Base-by-base conservation (phyloP, 805 yeast species). In the Candida berthetii region DNA sequence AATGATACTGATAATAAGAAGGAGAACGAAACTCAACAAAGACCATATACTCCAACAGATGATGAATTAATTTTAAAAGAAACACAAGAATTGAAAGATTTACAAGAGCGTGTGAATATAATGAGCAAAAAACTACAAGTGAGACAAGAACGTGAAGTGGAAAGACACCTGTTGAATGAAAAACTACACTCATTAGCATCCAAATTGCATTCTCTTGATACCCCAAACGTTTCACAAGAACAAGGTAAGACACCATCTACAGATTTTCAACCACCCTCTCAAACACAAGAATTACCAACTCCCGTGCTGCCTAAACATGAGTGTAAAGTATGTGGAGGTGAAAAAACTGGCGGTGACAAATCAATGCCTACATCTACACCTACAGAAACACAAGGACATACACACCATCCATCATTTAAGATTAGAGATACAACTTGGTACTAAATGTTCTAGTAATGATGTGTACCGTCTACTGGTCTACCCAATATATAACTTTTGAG, bases 61-160 rank as follows among this genome's bases (percentile, higher is more conserved):
- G 60, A 56, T 38, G 68, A 63, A 31, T 58, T 63, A 35, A 48
- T 64, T 38, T 42, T 58, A 17, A 53, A 50, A 39, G 69, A 65
- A 38, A 61, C 64, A 17, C 46, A 49, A 18, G 70, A 65, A 39
- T 49, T 66, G 22, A 55, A 55, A 36, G 52, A 52, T 24, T 45
- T 66, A 31, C 62, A 65, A 38, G 53, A 52, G 8, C 61, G 62
- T 39, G 60, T 66, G n/a, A 54, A 52, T 20, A 47, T 54, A 3
- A 49, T 62, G 24, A 59, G 57, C 31, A 45, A 57, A n/a, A 60
- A 56, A 37, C 49, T 66, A 14, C 52, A 55, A 15, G 48, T 60
- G 20, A 60, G 62, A 43, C 60, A 61, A 32, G 66, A 63, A 34
- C 62, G 64, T 44, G 64, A 61, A 40, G 45, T 56, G 28, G 57